Base-by-base conservation (phyloP, 2,329 filamentous ascomycete species). In the Colletotrichum caudatum region DNA sequence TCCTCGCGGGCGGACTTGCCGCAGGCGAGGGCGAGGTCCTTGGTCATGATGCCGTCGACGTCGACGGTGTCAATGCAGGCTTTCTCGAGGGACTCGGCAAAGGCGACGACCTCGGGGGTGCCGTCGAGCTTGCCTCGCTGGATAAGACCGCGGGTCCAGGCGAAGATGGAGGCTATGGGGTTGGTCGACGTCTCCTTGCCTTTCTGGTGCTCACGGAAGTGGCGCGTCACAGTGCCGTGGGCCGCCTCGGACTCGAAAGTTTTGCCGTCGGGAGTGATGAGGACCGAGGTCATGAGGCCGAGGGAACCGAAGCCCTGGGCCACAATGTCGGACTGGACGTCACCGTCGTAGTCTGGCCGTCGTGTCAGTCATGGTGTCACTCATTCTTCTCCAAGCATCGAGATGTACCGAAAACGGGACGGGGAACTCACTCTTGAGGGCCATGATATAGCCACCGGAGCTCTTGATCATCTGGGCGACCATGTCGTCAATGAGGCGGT, bases 391-490 rank as follows among this genome's bases (percentile, higher is more conserved):
- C 58, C 59, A 65, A 37, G 50, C n/a, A 33, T 12, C 20, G 16
- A 46, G 1, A 39, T 16, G 11, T 16, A 23, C 23, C 20, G 20
- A 14, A 57, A 39, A 57, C 11, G 12, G 16, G 48, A 4, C 66
- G 37, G 37, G 50, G 50, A 65, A 87, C 91, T 83, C 81, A 97
- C 94, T 98, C 92, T 99, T 99, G 83, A 98, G 90, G 74, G 96
- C 96, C 88, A 98, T 98, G 81, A 98, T 90, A 85, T 96, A 98
- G 74, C 96, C 96, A 77, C 96, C 96, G 78, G 92, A 90, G 85
- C 93, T 96, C 93, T 99, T 99, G 88, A 99, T 93, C 96, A 99
- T 99, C 89, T 99, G 96, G 61, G 96, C 96, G 75, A 99, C 96
- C 96, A 99, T 98, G 85, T 99, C 96, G 85, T 99, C 96, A 80